Evolutionary conservation across 495 filamentous ascomycete species (phyloP).

Genomic region (Annulohypoxylon moriforme): DNA sequence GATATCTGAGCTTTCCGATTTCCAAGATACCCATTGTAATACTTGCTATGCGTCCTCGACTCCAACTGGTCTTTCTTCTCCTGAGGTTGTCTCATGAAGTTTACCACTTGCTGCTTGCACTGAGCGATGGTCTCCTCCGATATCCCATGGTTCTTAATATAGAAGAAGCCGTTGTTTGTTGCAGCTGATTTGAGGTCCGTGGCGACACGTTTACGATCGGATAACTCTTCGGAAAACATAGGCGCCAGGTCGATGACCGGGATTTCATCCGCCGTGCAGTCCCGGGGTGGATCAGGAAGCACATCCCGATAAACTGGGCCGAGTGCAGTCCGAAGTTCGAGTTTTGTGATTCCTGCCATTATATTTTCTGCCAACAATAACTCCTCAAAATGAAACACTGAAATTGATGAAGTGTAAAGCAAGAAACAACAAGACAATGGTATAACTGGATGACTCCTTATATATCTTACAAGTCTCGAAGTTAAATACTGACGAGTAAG

Average conservation of each 20-base stretch:
- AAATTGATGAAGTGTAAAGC: background rate
- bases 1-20: constrained; percentile 49
- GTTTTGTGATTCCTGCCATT: constrained; percentile 48
- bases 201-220: constrained; percentile 56
- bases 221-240: constrained; percentile 53
- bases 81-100: constrained; percentile 60
- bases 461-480: constrained; percentile 6
- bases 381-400: background rate
- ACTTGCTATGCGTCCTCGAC: constrained; percentile 45
- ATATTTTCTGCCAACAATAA: background rate
- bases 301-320: constrained; percentile 56
- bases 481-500: background rate
- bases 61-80: constrained; percentile 57
- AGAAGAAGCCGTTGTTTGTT: constrained; percentile 65
- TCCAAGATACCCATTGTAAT: constrained; percentile 49
- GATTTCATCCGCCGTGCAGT: constrained; percentile 65
- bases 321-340: constrained; percentile 55
- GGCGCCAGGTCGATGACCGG: constrained; percentile 63
- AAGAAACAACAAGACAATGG: background rate
- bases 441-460: background rate
- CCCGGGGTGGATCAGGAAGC: constrained; percentile 49
- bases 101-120: constrained; percentile 56
- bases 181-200: constrained; percentile 56
- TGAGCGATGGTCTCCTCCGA: constrained; percentile 55
- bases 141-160: constrained; percentile 67